Base-by-base conservation (phyloP, 306 rosid species). In the Arachis stenosperma region DNA sequence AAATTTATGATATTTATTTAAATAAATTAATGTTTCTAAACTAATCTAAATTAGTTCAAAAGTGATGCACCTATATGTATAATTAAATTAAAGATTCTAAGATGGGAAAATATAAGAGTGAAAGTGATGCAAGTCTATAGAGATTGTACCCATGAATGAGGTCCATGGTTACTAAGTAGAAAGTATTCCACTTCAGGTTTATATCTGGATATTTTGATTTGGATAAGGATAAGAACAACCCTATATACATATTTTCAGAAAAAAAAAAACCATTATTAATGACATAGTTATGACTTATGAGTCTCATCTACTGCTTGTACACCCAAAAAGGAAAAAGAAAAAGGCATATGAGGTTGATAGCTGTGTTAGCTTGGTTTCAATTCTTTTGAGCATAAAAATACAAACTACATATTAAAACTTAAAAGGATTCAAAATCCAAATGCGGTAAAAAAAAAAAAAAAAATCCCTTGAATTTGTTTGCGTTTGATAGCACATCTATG, bases 61-160 rank as follows among this genome's bases (percentile, higher is more conserved):
- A 17, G 17, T 17, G 17, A 17, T 17, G 17, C 17, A 17, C 17
- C 17, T 58, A 14, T 5, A 60, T 5, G 37, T 52, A 36, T 33
- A 41, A 58, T 58, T 5, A 60, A 6, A 36, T 33, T 22, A 30
- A 58, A 36, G 63, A 58, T 12, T 33, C 22, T 6, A 22, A 22
- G 8, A 52, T 15, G 33, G 27, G 4, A 9, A 5, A 9, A 60
- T 33, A 60, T 33, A 33, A 10, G 59, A 13, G 2, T 5, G 68
- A 71, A 46, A 71, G 59, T 44, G 76, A 71, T 71, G 68, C 52
- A 6, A 30, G 17, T 52, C 30, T 7, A 10, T 43, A 8, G n/a
- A n/a, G 22, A 51, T 51, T 51, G 56, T 51, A 14, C 56, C 66
- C 66, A 29, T 71, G 44, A 11, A 14, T 36, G 5, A 56, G 0